Evolutionary conservation across 2,329 filamentous ascomycete genomes (phyloP).

Genomic region (Nannizzia gypsea): DNA sequence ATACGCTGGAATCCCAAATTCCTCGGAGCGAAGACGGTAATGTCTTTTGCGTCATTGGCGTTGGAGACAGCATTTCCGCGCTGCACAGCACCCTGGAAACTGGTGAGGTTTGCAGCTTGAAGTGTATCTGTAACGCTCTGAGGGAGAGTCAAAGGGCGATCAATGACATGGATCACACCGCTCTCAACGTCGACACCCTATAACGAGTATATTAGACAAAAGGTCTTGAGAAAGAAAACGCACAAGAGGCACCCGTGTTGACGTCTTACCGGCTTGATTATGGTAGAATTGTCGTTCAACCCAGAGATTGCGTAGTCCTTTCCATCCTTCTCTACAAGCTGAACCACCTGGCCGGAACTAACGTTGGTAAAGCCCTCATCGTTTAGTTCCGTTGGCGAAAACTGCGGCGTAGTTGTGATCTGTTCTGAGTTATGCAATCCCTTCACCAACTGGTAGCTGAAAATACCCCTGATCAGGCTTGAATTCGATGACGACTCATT

Average conservation of each 20-base stretch:
- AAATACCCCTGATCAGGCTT: constrained; percentile 32
- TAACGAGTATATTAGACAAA: background rate
- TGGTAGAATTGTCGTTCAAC: constrained; percentile 38
- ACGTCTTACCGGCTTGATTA: constrained; percentile 37
- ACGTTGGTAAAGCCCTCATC: constrained; percentile 46
- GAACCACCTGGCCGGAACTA: constrained; percentile 48
- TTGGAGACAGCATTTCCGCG: constrained; percentile 25
- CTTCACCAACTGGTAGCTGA: constrained; percentile 49
- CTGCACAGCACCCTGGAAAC: constrained; percentile 38
- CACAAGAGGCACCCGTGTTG: background rate
- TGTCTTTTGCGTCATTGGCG: constrained; percentile 34
- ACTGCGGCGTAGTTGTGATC: constrained; percentile 27
- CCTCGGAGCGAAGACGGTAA: constrained; percentile 14
- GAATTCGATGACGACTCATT: constrained; percentile 7
- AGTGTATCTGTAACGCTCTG: constrained; percentile 33
- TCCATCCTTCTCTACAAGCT: constrained; percentile 32
- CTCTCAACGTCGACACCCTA: constrained; percentile 45
- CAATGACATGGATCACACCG: constrained; percentile 45
- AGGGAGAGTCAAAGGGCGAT: constrained; percentile 39
- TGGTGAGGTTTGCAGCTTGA: constrained; percentile 34
- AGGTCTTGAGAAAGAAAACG: background rate
- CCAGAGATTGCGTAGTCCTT: constrained; percentile 41
- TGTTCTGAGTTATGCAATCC: constrained; percentile 35
- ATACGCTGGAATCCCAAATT: constrained; percentile 12
- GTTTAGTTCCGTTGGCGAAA: constrained; percentile 39